These are phyloP conservation scores for Salix dunnii DNA, from an alignment of 345 rosid genomes.

Conservation along the genomic window DNA sequence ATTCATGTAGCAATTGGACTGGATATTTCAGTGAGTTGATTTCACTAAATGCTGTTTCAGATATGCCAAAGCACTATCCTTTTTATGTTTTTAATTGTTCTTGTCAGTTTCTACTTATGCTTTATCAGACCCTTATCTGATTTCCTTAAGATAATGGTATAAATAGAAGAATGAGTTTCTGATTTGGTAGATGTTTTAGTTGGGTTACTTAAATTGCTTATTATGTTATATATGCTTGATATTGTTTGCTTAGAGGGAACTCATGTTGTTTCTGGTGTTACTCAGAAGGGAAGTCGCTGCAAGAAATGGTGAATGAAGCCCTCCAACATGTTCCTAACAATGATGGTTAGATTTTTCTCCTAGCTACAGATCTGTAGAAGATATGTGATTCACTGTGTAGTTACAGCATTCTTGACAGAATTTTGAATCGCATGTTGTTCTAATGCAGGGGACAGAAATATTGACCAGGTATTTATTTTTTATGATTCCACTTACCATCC, in stretches of 20 bases:
- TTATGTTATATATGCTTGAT: neutral
- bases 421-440: conserved; percentile 23
- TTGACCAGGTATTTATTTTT: conserved; percentile 60
- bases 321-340: conserved; percentile 77
- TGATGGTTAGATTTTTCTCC: conserved; percentile 52
- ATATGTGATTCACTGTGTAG: conserved; percentile 10
- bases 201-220: neutral
- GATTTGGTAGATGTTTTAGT: conserved; percentile 3
- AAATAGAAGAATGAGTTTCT: conserved; percentile 1
- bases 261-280: conserved; percentile 20
- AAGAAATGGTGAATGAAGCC: conserved; percentile 97
- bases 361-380: neutral
- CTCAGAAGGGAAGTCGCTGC: conserved; percentile 94
- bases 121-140: neutral
- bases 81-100: neutral
- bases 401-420: conserved; percentile 12
- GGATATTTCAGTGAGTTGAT: neutral
- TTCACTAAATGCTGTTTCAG: conserved; percentile 1
- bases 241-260: conserved; percentile 4
- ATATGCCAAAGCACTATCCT: neutral
- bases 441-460: conserved; percentile 83
- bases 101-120: neutral
- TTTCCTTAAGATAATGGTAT: conserved; percentile 1
- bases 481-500: conserved; percentile 1
- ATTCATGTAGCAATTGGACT: neutral